Evolutionary conservation across 2,329 filamentous ascomycete species (phyloP).

Genomic region (Cladophialophora chaetospira): DNA sequence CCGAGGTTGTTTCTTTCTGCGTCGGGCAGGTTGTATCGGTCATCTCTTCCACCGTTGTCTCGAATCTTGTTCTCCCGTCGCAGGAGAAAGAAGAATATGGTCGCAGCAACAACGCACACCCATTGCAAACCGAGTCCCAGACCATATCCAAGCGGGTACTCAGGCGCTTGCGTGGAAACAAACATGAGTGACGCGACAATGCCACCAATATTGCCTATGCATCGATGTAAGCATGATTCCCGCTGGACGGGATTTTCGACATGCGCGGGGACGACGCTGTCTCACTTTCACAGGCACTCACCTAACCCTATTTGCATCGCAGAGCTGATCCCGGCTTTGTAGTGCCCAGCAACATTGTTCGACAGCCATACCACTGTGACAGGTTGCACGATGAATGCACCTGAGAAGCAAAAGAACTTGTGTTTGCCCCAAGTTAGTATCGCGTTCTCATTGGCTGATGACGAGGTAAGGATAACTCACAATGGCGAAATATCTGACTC

Average conservation of each 20-base stretch:
- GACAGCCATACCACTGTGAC: constrained; percentile 32
- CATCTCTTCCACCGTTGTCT: constrained; percentile 33
- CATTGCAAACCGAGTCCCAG: constrained; percentile 34
- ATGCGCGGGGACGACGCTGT: too few relatives aligned
- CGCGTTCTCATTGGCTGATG: too few relatives aligned
- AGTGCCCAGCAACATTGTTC: constrained; percentile 36
- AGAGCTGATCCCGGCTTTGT: constrained; percentile 34
- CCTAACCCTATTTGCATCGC: constrained; percentile 43
- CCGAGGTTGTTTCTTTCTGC: constrained; percentile 37
- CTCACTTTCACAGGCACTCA: too few relatives aligned
- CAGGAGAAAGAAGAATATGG: background rate
- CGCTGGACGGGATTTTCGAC: too few relatives aligned
- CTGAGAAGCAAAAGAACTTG: too few relatives aligned
- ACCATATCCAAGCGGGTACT: constrained; percentile 43
- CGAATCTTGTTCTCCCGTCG: constrained; percentile 37
- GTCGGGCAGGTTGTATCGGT: constrained; percentile 30
- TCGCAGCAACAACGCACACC: background rate
- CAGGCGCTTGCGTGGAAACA: constrained; percentile 37
- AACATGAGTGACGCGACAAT: constrained; percentile 44
- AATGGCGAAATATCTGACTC: background rate
- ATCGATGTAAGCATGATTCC: too few relatives aligned
- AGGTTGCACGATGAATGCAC: constrained; percentile 34
- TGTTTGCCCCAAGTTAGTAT: too few relatives aligned
- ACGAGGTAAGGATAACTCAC: constrained; percentile 10
- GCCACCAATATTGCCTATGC: constrained; percentile 36